Evolutionary conservation across 108 stramenopile species (phyloP).

Genomic region (Skeletonema menzelii): DNA sequence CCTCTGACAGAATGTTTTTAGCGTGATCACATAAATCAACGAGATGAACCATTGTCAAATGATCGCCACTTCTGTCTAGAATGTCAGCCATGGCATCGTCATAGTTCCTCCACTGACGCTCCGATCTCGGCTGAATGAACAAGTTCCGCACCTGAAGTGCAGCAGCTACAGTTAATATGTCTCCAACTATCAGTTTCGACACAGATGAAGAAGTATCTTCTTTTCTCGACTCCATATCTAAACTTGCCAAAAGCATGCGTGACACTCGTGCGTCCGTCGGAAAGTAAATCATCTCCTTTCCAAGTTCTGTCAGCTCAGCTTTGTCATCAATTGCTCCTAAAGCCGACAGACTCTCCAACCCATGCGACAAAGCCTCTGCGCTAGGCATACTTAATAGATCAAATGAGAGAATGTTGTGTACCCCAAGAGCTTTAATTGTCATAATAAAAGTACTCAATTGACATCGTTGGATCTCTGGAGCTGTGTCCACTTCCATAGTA

Average conservation of each 20-base stretch:
- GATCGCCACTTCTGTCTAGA: constrained; percentile 87
- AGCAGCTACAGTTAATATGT: constrained; percentile 89
- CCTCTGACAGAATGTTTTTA: constrained; percentile 57
- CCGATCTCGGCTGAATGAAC: constrained; percentile 68
- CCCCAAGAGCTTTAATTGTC: constrained; percentile 95
- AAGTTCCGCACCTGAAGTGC: constrained; percentile 83
- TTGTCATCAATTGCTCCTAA: constrained; percentile 82
- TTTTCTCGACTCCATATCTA: constrained; percentile 45
- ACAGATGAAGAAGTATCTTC: constrained; percentile 39
- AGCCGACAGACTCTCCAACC: constrained; percentile 81
- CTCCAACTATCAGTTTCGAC: constrained; percentile 55
- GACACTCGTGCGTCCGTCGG: constrained; percentile 83
- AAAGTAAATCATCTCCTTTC: constrained; percentile 84
- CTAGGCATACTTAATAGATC: constrained; percentile 91
- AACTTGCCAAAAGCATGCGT: constrained; percentile 76
- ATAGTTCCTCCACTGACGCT: constrained; percentile 67
- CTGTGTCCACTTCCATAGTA: constrained; percentile 62
- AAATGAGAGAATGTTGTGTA: constrained; percentile 92
- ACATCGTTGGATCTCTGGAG: constrained; percentile 81
- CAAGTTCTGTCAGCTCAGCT: constrained; percentile 65
- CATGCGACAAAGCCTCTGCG: constrained; percentile 76
- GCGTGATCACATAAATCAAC: constrained; percentile 71
- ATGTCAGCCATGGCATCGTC: constrained; percentile 86
- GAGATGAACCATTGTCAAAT: constrained; percentile 87
- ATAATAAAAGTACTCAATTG: constrained; percentile 87